Evolutionary conservation across 176 grass and related monocot genomes (phyloP).

Genomic region (Zizania latifolia): DNA sequence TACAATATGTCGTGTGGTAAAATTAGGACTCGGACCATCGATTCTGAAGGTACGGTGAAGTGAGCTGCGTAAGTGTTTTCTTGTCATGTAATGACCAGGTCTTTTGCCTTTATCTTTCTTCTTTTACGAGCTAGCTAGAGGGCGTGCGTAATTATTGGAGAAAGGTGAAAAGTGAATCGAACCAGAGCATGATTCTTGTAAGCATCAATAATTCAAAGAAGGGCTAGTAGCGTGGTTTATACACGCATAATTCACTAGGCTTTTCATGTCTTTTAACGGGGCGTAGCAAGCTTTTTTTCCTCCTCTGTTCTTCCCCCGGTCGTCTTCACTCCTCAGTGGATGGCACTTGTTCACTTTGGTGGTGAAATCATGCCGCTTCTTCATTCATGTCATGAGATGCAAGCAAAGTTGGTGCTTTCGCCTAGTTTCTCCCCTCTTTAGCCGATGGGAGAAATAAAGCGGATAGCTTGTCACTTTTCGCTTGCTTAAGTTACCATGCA

Average conservation of each 20-base stretch:
- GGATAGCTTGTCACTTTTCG: neutral
- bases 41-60: slow-evolving; percentile 18
- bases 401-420: slow-evolving; percentile 32
- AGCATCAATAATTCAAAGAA: slow-evolving; percentile 45
- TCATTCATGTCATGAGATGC: slow-evolving; percentile 23
- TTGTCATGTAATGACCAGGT: slow-evolving; percentile 17
- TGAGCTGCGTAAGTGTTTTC: neutral
- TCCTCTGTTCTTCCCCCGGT: neutral
- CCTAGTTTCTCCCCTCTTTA: neutral
- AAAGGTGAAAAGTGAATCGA: slow-evolving; percentile 32
- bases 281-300: slow-evolving; percentile 11
- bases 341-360: slow-evolving; percentile 51
- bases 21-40: neutral
- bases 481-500: slow-evolving; percentile 61
- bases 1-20: neutral
- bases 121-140: slow-evolving; percentile 5
- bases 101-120: neutral
- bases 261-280: slow-evolving; percentile 27
- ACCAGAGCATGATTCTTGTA: slow-evolving; percentile 30
- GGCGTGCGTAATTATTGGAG: slow-evolving; percentile 38
- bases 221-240: slow-evolving; percentile 44
- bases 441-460: neutral
- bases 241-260: slow-evolving; percentile 54
- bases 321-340: slow-evolving; percentile 35
- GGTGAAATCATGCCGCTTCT: slow-evolving; percentile 48